Percentiles rank a stretch among this genome's conserved stretches.
Evolutionary conservation across 225 moss, liverwort and hornwort species (phyloP).

Genomic region (Pseudisothecium myosuroides): DNA sequence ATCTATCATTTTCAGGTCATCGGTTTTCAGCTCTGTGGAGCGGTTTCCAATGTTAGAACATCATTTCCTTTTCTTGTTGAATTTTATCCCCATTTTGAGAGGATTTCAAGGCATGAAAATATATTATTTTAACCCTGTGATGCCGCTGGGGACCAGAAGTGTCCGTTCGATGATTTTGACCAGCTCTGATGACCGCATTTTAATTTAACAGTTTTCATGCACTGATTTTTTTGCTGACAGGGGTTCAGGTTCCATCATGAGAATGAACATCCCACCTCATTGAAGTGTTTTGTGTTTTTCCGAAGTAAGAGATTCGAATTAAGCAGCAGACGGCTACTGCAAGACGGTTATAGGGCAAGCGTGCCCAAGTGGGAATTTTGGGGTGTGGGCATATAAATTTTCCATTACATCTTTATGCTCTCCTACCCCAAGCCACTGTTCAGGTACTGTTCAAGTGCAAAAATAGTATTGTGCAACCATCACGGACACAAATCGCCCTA

Average conservation of each 20-base stretch:
- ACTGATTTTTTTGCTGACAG: not conserved
- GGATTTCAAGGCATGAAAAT: too few species aligned
- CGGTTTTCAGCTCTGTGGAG: too few species aligned
- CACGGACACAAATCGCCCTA: not conserved
- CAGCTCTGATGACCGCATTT: fast-evolving
- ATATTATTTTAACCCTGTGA: too few species aligned
- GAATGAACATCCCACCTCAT: not conserved
- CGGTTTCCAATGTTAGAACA: not conserved
- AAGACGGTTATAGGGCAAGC: not conserved
- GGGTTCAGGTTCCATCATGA: not conserved
- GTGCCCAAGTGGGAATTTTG: not conserved
- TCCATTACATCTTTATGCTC: not conserved
- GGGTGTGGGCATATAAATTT: not conserved
- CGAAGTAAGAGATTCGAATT: not conserved
- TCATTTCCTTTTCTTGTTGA: not conserved
- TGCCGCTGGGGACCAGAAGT: too few species aligned
- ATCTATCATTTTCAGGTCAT: too few species aligned
- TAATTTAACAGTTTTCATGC: not conserved
- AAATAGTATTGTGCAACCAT: not conserved
- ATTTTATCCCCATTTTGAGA: too few species aligned
- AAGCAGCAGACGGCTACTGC: not conserved
- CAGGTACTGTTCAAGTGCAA: not conserved
- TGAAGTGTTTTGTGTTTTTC: not conserved
- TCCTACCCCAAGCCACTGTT: not conserved
- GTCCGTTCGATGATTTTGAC: not conserved